phyloP scores from a whole-genome alignment of 192 early-diverging fungal species.

The Coemansia sp. region DNA sequence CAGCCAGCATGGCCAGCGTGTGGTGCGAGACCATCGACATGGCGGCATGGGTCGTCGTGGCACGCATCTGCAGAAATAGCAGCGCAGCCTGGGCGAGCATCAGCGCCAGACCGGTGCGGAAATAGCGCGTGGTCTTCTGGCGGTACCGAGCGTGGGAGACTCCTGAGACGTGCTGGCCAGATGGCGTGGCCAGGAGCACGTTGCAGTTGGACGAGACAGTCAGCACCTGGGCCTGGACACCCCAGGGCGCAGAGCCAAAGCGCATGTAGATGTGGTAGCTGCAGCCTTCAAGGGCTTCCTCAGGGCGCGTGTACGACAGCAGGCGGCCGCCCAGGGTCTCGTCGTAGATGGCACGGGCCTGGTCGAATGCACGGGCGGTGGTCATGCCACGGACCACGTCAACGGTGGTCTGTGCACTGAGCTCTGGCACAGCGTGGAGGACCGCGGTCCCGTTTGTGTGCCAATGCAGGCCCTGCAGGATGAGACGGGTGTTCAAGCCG shows the following conservation, averaged over 20 bases:
- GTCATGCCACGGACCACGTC: slow-evolving; percentile 31
- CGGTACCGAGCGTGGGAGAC: slow-evolving; percentile 10
- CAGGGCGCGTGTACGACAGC: slow-evolving; percentile 14
- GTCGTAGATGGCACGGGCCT: slow-evolving; percentile 17
- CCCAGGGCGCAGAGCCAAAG: slow-evolving; percentile 1
- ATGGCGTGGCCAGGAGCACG: slow-evolving; percentile 11
- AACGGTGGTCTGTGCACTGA: slow-evolving; percentile 18
- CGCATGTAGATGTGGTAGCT: slow-evolving; percentile 38
- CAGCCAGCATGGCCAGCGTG: slow-evolving; percentile 60
- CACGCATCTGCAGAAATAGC: slow-evolving; percentile 63
- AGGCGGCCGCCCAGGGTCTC: slow-evolving; percentile 16
- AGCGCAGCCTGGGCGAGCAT: slow-evolving; percentile 30
- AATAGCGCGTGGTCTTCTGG: slow-evolving; percentile 20
- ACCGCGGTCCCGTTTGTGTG: slow-evolving; percentile 20
- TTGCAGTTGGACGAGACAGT: slow-evolving; percentile 28
- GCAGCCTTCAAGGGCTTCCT: slow-evolving; percentile 24
- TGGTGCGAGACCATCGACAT: slow-evolving; percentile 68
- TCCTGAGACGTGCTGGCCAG: slow-evolving; percentile 11
- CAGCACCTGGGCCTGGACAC: slow-evolving; percentile 5
- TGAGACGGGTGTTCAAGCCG: slow-evolving; percentile 6
- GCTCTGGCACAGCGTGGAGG: slow-evolving; percentile 18
- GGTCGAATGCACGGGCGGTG: slow-evolving; percentile 14
- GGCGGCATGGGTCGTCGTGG: slow-evolving; percentile 65
- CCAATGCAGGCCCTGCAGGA: slow-evolving; percentile 36
- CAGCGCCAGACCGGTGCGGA: slow-evolving; percentile 14